phyloP scores from a whole-genome alignment of 1,284 basidiomycete genomes.

The Moesziomyces parantarcticus region DNA sequence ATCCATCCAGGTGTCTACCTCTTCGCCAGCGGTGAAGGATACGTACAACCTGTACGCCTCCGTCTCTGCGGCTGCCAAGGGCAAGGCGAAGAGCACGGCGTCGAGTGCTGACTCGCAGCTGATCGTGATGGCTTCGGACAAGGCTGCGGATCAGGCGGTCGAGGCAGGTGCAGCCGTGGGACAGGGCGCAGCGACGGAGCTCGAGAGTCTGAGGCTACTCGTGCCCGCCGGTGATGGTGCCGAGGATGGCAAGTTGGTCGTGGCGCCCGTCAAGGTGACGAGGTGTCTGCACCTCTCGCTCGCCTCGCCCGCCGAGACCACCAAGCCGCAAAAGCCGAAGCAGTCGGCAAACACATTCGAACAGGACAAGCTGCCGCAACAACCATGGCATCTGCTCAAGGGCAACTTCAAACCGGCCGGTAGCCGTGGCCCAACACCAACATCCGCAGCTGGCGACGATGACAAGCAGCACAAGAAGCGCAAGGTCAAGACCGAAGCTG shows the following conservation, averaged over 20 bases:
- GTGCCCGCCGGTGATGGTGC: slow-evolving; percentile 31
- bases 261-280: slow-evolving; percentile 27
- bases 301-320: slow-evolving; percentile 32
- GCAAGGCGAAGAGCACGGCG: slow-evolving; percentile 21
- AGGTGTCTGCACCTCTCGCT: slow-evolving; percentile 39
- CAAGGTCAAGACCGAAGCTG: slow-evolving; percentile 29
- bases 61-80: slow-evolving; percentile 15
- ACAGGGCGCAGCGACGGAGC: slow-evolving; percentile 44
- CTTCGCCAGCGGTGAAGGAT: slow-evolving; percentile 11
- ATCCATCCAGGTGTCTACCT: slow-evolving; percentile 19
- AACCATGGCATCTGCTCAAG: slow-evolving; percentile 56
- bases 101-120: slow-evolving; percentile 46
- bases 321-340: slow-evolving; percentile 14
- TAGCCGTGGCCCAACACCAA: slow-evolving; percentile 2
- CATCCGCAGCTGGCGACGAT: slow-evolving; percentile 3
- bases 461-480: slow-evolving; percentile 44
- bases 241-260: slow-evolving; percentile 28
- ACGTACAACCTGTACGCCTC: slow-evolving; percentile 47
- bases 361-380: slow-evolving; percentile 39
- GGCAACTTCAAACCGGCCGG: slow-evolving; percentile 37
- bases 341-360: slow-evolving; percentile 20
- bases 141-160: slow-evolving; percentile 10
- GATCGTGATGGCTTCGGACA: slow-evolving; percentile 52
- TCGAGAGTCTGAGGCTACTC: slow-evolving; percentile 41
- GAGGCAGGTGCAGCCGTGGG: slow-evolving; percentile 19